phyloP scores from a whole-genome alignment of 768 basidiomycete genomes.

The Coprinopsis sp. region DNA sequence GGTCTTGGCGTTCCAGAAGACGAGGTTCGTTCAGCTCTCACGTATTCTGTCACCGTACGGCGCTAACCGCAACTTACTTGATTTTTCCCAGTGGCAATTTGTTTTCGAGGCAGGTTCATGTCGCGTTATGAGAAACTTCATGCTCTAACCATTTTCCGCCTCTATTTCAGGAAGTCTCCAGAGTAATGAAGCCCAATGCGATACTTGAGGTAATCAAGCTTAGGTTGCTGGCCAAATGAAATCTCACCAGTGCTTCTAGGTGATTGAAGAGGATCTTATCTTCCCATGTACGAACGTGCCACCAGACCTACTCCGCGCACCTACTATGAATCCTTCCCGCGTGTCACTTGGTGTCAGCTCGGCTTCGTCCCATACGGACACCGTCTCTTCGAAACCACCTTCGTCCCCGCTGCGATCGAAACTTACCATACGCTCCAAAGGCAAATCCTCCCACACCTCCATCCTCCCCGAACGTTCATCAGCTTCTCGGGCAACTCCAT shows the following conservation, averaged over 20 bases:
- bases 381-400: slow-evolving; percentile 9
- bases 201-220: slow-evolving; percentile 51
- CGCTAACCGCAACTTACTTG: background rate
- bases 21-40: slow-evolving; percentile 35
- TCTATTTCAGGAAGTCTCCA: slow-evolving; percentile 54
- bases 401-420: slow-evolving; percentile 1
- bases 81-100: slow-evolving; percentile 54
- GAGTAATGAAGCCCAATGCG: slow-evolving; percentile 59
- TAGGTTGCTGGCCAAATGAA: background rate
- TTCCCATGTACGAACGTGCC: slow-evolving; percentile 49
- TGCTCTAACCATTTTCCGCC: background rate
- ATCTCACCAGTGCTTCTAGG: slow-evolving; percentile 29
- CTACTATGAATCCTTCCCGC: slow-evolving; percentile 16
- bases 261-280: slow-evolving; percentile 70
- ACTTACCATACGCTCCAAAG: no score
- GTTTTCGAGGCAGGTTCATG: slow-evolving; percentile 52
- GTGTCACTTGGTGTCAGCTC: slow-evolving; percentile 13
- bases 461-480: no score
- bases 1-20: slow-evolving; percentile 71
- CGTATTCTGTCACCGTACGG: slow-evolving; percentile 1
- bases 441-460: no score
- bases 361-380: background rate
- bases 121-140: slow-evolving; percentile 10
- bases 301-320: slow-evolving; percentile 14
- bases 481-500: no score